These are phyloP conservation scores for Penicillium polonicum DNA, from an alignment of 2,329 filamentous ascomycete species.

Conservation along the genomic window DNA sequence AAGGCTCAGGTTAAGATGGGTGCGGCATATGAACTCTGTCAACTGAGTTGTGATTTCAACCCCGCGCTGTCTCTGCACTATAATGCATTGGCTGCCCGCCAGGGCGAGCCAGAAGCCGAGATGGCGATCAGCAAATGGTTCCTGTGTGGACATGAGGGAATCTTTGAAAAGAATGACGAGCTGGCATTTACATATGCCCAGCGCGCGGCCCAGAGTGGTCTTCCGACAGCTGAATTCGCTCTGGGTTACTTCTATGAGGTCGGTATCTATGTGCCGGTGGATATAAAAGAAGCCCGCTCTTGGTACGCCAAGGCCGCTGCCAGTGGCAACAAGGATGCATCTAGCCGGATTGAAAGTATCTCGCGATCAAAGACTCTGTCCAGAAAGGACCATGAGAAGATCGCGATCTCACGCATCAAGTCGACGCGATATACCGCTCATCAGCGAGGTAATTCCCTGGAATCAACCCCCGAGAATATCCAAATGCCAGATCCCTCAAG, in stretches of 20 bases:
- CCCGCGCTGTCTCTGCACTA: constrained; percentile 92
- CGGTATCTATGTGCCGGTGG: constrained; percentile 84
- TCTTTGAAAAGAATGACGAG: constrained; percentile 94
- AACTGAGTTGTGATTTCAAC: constrained; percentile 91
- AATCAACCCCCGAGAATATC: constrained; percentile 43
- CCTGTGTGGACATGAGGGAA: constrained; percentile 85
- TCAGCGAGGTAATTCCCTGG: constrained; percentile 40
- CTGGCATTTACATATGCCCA: constrained; percentile 88
- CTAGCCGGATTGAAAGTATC: constrained; percentile 77
- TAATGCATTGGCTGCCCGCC: constrained; percentile 85
- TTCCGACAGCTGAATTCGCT: constrained; percentile 91
- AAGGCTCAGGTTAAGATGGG: constrained; percentile 98
- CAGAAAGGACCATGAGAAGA: constrained; percentile 87
- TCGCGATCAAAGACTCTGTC: constrained; percentile 79
- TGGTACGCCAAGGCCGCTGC: constrained; percentile 92
- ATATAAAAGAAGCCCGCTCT: constrained; percentile 73
- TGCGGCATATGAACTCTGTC: constrained; percentile 89
- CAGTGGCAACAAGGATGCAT: constrained; percentile 88
- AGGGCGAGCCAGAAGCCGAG: constrained; percentile 90
- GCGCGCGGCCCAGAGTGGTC: constrained; percentile 74
- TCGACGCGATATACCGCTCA: constrained; percentile 69
- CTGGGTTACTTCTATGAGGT: constrained; percentile 98
- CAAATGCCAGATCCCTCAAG: constrained; percentile 51
- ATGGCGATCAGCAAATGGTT: constrained; percentile 99
- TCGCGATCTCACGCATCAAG: constrained; percentile 85